phyloP scores from a whole-genome alignment of 1,139 yeast species.

The Spathaspora sp. region DNA sequence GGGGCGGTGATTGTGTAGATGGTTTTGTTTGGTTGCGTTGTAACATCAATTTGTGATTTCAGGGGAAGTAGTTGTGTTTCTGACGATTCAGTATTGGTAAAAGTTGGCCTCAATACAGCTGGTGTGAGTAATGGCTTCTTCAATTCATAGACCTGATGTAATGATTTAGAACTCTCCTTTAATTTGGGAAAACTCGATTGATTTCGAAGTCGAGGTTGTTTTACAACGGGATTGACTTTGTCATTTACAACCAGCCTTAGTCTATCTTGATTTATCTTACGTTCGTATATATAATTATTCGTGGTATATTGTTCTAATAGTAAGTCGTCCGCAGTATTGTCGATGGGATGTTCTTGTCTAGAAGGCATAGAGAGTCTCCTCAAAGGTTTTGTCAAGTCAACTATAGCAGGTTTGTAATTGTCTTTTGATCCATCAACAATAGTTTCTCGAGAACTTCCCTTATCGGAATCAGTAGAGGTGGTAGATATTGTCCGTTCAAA shows the following conservation, averaged over 20 bases:
- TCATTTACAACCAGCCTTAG: constrained; percentile 14
- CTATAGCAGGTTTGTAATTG: constrained; percentile 40
- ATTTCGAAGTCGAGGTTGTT: constrained; percentile 14
- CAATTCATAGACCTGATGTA: constrained; percentile 31
- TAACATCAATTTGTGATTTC: neutral
- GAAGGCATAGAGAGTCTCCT: constrained; percentile 28
- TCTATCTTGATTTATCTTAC: constrained; percentile 7
- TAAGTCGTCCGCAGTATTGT: constrained; percentile 10
- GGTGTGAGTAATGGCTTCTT: constrained; percentile 44
- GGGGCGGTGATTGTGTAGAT: constrained; percentile 7
- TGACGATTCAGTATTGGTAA: constrained; percentile 8
- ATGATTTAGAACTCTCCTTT: constrained; percentile 12
- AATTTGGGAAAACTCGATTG: constrained; percentile 12
- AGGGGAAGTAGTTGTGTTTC: neutral
- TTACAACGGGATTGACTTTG: constrained; percentile 2
- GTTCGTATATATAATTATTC: constrained; percentile 19
- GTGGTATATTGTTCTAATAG: constrained; percentile 19
- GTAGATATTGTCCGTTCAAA: neutral
- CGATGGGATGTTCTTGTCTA: neutral
- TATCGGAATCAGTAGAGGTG: neutral
- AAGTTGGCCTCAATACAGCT: constrained; percentile 40
- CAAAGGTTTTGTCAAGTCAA: constrained; percentile 39
- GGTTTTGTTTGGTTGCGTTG: neutral
- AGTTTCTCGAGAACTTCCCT: neutral
- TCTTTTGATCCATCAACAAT: constrained; percentile 2